Evolutionary conservation across 1,284 basidiomycete species (phyloP), one percentile per base, ranked within the genome.

Genomic region (Hypsizygus ulmarius): DNA sequence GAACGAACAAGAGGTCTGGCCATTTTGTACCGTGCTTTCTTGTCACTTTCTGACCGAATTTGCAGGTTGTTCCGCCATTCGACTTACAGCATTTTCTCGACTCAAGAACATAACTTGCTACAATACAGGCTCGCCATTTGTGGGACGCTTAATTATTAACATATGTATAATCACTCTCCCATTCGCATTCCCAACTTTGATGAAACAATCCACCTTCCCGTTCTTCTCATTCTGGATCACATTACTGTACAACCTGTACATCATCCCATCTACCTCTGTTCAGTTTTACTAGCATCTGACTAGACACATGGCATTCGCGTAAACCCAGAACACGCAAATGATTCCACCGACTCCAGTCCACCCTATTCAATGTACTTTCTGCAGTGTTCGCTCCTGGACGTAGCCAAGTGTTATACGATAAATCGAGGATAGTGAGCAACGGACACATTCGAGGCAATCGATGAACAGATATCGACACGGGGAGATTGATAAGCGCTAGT

Each of bases 351-450:
- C 51, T 52, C 85, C 82, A 87, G 41, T 75, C 70, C 3, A 85
- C 64, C 30, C 74, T 70, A 30, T 75, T 73, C 15, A 86, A 57
- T 11, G 69, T 65, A 39, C 65, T 63, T 27, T 64, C 56, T 7
- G 61, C 66, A 15, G 65, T 69, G 11, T 58, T 62, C 4, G 59
- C 53, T 10, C 58, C 51, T n/a, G 56, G 46, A 15, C 61, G 58
- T 25, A 88, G 64, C 85, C 86, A 88, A 1, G 51, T 45, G 53
- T 87, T 88, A 59, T 76, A 84, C 0, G 85, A 87, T 19, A 88
- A 61, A 59, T 88, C 85, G 33, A 88, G 62, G 16, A 81, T 57
- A 27, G 74, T 67, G n/a, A 88, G 62, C 16, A 83, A 61, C 0
- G 85, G 85, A 56, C 82, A 86, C n/a, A 77, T 61, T 5, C 63